Base-by-base conservation (phyloP, 345 rosid species). In the Corchorus olitorius region DNA sequence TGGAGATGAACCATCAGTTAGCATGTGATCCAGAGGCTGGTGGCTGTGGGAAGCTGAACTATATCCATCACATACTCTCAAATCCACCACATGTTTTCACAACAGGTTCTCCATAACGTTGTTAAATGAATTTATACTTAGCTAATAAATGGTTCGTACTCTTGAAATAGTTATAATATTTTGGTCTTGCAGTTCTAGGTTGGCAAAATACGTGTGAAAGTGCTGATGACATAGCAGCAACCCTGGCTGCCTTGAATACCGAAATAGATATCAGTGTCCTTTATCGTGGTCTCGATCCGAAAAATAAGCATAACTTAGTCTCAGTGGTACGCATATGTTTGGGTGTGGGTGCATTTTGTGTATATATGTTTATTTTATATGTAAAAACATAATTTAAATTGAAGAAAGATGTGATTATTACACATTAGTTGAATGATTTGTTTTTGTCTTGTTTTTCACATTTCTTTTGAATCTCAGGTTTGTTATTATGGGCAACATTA, bases 401-500 rank as follows among this genome's bases (percentile, higher is more conserved):
- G 13, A 22, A 20, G 14, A 15, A 39, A 41, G 13, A 39, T 39
- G 41, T n/a, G n/a, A 37, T 0, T 37, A 5, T 72, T 37, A 50
- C 11, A 41, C 19, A 20, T n/a, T 55, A 50, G 43, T 50, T 49
- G 14, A 15, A 11, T n/a, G 35, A 20, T 53, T 39, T 76, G 67
- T 43, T 53, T 50, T 75, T 27, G 52, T 61, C 35, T 3, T 20
- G 13, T 8, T 74, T 75, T 50, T 27, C 58, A 27, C 77, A 55
- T 56, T 76, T 0, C 46, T 77, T 83, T 22, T 78, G 73, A 77
- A 78, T 74, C 65, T 70, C 77, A 96, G 99, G 99, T 96, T 79
- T 96, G 99, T 86, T 96, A 96, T 80, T 93, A 93, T 61, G 99
- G 99, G 75, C 99, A 92, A 76, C 99, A 96, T 83, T 96, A 96